Base-by-base conservation (phyloP, 257 asterid genomes). In the Capsicum rhomboideum region DNA sequence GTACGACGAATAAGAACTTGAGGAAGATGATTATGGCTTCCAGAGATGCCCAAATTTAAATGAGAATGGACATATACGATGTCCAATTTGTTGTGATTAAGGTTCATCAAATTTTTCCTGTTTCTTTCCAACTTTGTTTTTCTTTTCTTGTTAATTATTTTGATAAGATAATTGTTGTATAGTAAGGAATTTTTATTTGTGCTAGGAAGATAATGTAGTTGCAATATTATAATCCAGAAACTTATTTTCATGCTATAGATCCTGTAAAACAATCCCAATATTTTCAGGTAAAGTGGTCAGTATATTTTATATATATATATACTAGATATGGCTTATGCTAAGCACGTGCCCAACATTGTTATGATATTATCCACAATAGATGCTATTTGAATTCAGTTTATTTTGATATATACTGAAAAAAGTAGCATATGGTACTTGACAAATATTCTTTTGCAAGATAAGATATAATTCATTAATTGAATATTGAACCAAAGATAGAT, bases 31-130 rank as follows among this genome's bases (percentile, higher is more conserved):
- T 61, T 87, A 53, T 17, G 97, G 97, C 13, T 93, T 93, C 56
- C 93, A 87, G 29, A 84, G 93, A 31, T 93, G 97, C 66, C 93
- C 91, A 0, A 91, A 93, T 85, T 93, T 96, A 78, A 93, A 93
- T 18, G 97, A 93, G 49, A 93, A 93, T 54, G 96, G 97, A 49
- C 93, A 92, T 18, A 82, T 86, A 29, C 85, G 94, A 12, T 93
- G 97, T 85, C 96, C 94, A 1, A 67, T 90, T 87, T 93, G 97
- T 81, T 92, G 92, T 67, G 90, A 87, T 49, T 90, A 67, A 84
- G 37, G 79, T 72, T 72, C 56, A 21, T 20, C 4, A 40, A 44
- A 8, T 11, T 12, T 44, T 2, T 72, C 37, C 3, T 11, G n/a
- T 72, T 64, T 44, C 29, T 40, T 71, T n/a, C 79, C 10, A 11